phyloP scores from a whole-genome alignment of 331 rosid species.

The Pyracantha coccinea region DNA sequence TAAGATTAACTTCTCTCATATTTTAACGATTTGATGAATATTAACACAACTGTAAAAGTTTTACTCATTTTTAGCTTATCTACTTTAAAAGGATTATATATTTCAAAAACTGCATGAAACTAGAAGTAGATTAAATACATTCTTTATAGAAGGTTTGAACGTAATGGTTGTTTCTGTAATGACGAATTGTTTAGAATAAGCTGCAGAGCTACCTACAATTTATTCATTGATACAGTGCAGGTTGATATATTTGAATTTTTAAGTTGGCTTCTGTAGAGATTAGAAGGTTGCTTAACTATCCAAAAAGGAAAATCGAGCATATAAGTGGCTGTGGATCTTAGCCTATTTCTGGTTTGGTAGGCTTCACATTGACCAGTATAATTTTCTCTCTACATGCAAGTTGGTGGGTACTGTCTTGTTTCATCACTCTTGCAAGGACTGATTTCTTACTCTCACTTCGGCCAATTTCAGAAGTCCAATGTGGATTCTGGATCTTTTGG shows the following conservation, averaged over 20 bases:
- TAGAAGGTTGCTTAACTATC: neutral
- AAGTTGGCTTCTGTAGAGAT: neutral
- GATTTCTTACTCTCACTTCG: neutral
- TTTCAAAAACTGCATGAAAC: neutral
- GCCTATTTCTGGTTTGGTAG: neutral
- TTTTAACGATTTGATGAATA: neutral
- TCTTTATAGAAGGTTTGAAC: neutral
- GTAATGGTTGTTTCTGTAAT: neutral
- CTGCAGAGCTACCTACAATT: neutral
- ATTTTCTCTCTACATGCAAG: neutral
- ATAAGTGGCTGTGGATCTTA: neutral
- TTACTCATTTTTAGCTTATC: neutral
- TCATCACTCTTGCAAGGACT: neutral
- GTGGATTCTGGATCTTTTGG: neutral
- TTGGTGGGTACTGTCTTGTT: neutral
- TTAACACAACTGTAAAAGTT: neutral
- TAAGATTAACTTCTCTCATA: conserved; percentile 27
- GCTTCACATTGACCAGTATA: neutral
- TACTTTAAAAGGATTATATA: neutral
- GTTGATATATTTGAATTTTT: neutral
- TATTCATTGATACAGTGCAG: neutral
- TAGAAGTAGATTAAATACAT: neutral
- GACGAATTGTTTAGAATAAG: neutral
- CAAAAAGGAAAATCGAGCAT: neutral
- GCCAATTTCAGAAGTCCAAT: neutral